Evolutionary conservation across 768 basidiomycete species (phyloP).

Genomic region (Termitomyces sp.): DNA sequence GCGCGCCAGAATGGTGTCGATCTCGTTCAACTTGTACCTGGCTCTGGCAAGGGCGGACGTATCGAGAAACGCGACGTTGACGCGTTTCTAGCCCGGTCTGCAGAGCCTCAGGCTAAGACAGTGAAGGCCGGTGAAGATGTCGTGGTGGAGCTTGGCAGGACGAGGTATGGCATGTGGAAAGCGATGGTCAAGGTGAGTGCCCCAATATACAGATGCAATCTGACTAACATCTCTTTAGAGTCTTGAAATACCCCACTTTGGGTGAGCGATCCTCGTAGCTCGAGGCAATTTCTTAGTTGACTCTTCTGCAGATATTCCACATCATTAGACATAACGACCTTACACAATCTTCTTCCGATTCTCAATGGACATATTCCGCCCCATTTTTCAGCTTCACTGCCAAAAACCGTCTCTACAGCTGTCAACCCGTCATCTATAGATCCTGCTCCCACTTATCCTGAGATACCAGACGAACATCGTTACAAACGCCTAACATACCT

Average conservation of each 20-base stretch:
- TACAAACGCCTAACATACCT: slow-evolving; percentile 75
- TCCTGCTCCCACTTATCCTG: slow-evolving; percentile 35
- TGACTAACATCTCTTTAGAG: slow-evolving; percentile 43
- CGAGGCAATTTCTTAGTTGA: background rate
- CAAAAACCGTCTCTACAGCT: slow-evolving; percentile 16
- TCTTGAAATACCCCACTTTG: slow-evolving; percentile 83
- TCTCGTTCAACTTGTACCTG: slow-evolving; percentile 51
- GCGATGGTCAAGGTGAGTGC: slow-evolving; percentile 74
- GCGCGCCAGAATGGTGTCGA: slow-evolving; percentile 66
- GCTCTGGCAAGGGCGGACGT: slow-evolving; percentile 72
- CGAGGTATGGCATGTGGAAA: slow-evolving; percentile 84
- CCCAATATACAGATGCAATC: background rate
- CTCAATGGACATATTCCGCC: slow-evolving; percentile 70
- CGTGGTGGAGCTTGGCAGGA: slow-evolving; percentile 70
- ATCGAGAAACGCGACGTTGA: slow-evolving; percentile 76
- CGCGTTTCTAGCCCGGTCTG: slow-evolving; percentile 36
- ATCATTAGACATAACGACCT: slow-evolving; percentile 67
- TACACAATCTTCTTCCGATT: slow-evolving; percentile 58
- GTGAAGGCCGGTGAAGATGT: slow-evolving; percentile 34
- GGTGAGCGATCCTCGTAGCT: slow-evolving; percentile 36
- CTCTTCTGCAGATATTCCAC: slow-evolving; percentile 58
- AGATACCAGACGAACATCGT: slow-evolving; percentile 48
- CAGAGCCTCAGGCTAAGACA: background rate
- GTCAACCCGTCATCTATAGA: slow-evolving; percentile 38
- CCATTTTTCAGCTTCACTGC: slow-evolving; percentile 37